Evolutionary conservation across 176 grass and related monocot species (phyloP), one percentile per base, ranked within the genome.

Genomic region (Poa annua): DNA sequence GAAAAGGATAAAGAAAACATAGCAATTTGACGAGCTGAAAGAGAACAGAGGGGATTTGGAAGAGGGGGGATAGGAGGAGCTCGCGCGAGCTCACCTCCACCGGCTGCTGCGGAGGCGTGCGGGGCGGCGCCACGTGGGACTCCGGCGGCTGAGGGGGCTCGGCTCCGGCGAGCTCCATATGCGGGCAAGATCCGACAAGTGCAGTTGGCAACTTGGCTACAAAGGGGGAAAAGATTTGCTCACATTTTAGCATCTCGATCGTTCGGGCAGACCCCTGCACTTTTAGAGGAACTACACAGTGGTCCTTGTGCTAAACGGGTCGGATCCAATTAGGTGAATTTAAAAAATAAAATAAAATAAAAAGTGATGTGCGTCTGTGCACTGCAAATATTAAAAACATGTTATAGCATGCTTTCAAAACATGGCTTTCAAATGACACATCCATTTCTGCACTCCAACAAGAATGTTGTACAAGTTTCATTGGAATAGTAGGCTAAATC

Each of bases 121-220:
- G 64, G 53, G 83, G 52, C 22, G 22, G 71, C 21, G 3, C 49
- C 84, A 90, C 66, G 80, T 75, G 74, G 21, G 84, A 68, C 61
- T 81, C 89, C 77, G 85, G 85, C 64, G 39, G n/a, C 53, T 59
- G 79, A 51, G 63, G 66, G 49, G 57, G 1, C 20, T 84, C 74
- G 57, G 56, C 74, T 83, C 84, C 88, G 80, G 84, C 80, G 84
- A 87, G 84, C 32, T 90, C 80, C 84, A 84, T 89, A 34, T 15
- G 80, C n/a, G 42, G 74, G 56, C 84, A 63, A 87, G 84, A 87
- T 90, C 75, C 80, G 74, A 80, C 60, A 76, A 87, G 84, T 85
- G 70, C 77, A 87, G 81, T 66, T 85, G 75, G 81, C 85, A 20
- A 61, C 77, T 50, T 74, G 81, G 54, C 54, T 57, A 57, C 20